These are phyloP conservation scores for Rhodotorula diobovata DNA, from an alignment of 768 basidiomycete species.

Conservation along the genomic window DNA sequence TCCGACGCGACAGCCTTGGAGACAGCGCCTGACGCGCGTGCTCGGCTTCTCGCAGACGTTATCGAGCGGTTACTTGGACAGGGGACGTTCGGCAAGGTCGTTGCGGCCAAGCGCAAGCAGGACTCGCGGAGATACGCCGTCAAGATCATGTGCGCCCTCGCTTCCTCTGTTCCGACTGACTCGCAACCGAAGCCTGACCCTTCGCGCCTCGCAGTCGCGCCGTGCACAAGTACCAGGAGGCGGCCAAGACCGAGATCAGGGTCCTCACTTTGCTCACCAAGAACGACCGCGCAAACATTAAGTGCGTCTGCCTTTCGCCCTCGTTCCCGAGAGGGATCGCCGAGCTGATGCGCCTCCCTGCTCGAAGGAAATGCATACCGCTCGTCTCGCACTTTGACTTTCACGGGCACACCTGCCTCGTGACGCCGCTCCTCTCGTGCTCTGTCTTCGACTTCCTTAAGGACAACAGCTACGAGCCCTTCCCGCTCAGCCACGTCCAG, in stretches of 20 bases:
- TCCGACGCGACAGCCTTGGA: conserved; percentile 15
- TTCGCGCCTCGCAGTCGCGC: conserved; percentile 55
- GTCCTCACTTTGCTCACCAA: conserved; percentile 87
- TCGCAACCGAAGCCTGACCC: neutral
- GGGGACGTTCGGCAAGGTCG: conserved; percentile 98
- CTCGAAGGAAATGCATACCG: conserved; percentile 89
- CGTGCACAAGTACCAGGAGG: conserved; percentile 97
- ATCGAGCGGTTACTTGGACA: conserved; percentile 87
- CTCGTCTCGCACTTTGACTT: conserved; percentile 91
- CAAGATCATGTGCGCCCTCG: conserved; percentile 68
- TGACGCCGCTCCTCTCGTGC: conserved; percentile 91
- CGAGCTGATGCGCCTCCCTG: neutral
- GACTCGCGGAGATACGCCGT: conserved; percentile 79
- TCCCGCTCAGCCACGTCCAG: conserved; percentile 94
- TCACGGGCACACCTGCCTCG: conserved; percentile 94
- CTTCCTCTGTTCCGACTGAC: too few relatives aligned
- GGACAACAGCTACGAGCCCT: conserved; percentile 93
- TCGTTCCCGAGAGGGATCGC: neutral
- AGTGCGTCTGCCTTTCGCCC: conserved; percentile 59
- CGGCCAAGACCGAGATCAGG: conserved; percentile 94
- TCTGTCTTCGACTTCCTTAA: conserved; percentile 99
- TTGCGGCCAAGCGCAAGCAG: conserved; percentile 79
- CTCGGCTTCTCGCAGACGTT: conserved; percentile 63
- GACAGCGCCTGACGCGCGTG: conserved; percentile 15
- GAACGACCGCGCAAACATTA: conserved; percentile 76